Evolutionary conservation across 495 filamentous ascomycete species (phyloP), one percentile per base, ranked within the genome.

Genomic region (Aspergillus steynii): DNA sequence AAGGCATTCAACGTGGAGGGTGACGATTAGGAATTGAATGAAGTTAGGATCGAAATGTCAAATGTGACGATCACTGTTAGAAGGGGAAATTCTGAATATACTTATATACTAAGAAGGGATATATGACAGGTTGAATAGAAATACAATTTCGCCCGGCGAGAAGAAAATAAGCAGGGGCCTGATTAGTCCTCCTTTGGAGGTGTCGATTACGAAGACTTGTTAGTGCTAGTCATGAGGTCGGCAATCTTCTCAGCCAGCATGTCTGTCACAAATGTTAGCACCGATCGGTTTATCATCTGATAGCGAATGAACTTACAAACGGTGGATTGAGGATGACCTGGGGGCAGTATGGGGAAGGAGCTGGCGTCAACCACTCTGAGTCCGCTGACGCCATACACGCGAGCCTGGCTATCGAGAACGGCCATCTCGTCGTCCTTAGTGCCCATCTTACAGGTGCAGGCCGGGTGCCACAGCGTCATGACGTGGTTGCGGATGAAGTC

Each of bases 161-260:
- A 7, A 34, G 31, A 7, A 34, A 34, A 20, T 20, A 20, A 4
- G 2, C 5, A 5, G 31, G 5, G 31, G 2, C 6, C 2, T 5
- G 31, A 34, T 34, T 9, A 5, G 20, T 20, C 20, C 20, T 20
- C 20, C 20, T 20, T 20, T 20, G 20, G 20, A 20, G 20, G 20
- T 20, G 20, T 20, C 20, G 20, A 20, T 20, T 34, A 34, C 31
- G 31, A 3, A 34, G 31, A 34, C 31, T 34, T 42, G 37, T 12
- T 42, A 34, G 9, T 9, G 37, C 37, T 42, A 34, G 9, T 9
- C 37, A 42, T 42, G 37, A 42, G 37, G 9, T 42, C 48, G 48
- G 48, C 48, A 50, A 50, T 50, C 27, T 50, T 50, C 15, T 50
- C 48, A 29, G 48, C 48, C n/a, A 50, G 48, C 48, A 50, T 50